These are phyloP conservation scores for Podosphaera fusca DNA, from an alignment of 2,329 filamentous ascomycete species.

Conservation along the genomic window DNA sequence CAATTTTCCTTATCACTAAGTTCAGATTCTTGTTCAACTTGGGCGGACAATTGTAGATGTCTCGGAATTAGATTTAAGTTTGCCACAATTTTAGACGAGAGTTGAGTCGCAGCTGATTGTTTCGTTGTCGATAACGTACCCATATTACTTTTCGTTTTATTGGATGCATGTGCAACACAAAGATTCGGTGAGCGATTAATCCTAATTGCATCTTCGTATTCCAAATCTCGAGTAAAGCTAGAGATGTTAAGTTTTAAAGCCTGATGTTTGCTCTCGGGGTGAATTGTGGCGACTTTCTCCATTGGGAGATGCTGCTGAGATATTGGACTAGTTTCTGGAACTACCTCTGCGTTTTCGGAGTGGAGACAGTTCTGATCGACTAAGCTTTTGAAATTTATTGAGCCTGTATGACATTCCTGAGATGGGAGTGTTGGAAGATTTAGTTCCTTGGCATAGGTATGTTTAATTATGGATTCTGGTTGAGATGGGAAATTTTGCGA, in stretches of 20 bases:
- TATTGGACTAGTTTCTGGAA: conserved; percentile 16
- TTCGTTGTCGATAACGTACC: not conserved
- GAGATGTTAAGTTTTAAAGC: conserved; percentile 7
- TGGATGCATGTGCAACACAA: conserved; percentile 1
- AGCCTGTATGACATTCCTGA: not conserved
- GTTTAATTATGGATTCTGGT: not conserved
- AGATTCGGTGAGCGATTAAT: not conserved
- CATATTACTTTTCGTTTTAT: not conserved
- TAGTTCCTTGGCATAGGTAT: not conserved
- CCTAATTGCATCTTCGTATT: conserved; percentile 7
- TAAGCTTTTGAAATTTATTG: not conserved
- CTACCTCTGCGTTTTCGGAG: conserved; percentile 3
- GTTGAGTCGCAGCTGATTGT: not conserved
- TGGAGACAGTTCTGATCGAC: not conserved
- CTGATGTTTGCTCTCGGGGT: conserved; percentile 2
- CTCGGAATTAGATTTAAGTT: not conserved
- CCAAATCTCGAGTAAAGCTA: conserved; percentile 13
- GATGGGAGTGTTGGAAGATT: not conserved
- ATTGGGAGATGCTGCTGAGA: conserved; percentile 8
- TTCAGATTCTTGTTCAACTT: not conserved
- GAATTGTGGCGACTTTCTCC: conserved; percentile 8
- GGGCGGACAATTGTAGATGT: not conserved
- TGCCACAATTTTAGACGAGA: too few relatives aligned
- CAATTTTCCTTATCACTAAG: not conserved
- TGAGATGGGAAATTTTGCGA: not conserved